Conservation (phyloP, 805 yeast genomes). For the Spathaspora gorwiae region DNA sequence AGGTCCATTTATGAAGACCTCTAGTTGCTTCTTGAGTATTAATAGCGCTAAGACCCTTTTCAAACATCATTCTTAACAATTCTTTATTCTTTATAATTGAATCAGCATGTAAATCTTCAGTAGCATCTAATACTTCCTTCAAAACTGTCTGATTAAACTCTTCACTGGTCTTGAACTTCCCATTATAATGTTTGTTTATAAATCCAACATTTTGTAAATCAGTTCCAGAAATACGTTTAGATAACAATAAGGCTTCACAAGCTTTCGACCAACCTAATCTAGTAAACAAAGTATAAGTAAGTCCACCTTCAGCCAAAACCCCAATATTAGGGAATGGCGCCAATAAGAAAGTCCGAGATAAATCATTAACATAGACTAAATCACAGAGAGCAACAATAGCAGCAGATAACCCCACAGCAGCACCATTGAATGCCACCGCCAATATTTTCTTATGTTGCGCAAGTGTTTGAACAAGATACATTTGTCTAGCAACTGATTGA, state of each 20-base stretch:
- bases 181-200: constrained; percentile 51
- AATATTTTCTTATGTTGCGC: constrained; percentile 67
- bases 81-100: constrained; percentile 39
- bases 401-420: constrained; percentile 75
- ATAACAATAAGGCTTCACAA: constrained; percentile 65
- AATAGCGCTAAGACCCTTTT: constrained; percentile 37
- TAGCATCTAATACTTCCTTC: constrained; percentile 26
- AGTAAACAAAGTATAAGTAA: constrained; percentile 60
- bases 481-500: constrained; percentile 62
- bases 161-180: constrained; percentile 25
- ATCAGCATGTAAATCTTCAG: constrained; percentile 41
- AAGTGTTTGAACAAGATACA: constrained; percentile 61
- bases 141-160: constrained; percentile 43
- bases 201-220: constrained; percentile 56
- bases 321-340: constrained; percentile 84
- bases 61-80: constrained; percentile 36
- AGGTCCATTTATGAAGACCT: constrained; percentile 67
- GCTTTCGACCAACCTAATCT: constrained; percentile 72
- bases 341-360: constrained; percentile 51
- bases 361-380: constrained; percentile 44
- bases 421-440: constrained; percentile 77
- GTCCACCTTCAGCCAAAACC: constrained; percentile 75
- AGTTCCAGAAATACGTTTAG: constrained; percentile 56
- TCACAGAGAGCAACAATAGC: constrained; percentile 73
- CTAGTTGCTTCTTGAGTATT: constrained; percentile 60